phyloP scores from a whole-genome alignment of 352 stramenopile species.

The Elongisporangium anandrum region DNA sequence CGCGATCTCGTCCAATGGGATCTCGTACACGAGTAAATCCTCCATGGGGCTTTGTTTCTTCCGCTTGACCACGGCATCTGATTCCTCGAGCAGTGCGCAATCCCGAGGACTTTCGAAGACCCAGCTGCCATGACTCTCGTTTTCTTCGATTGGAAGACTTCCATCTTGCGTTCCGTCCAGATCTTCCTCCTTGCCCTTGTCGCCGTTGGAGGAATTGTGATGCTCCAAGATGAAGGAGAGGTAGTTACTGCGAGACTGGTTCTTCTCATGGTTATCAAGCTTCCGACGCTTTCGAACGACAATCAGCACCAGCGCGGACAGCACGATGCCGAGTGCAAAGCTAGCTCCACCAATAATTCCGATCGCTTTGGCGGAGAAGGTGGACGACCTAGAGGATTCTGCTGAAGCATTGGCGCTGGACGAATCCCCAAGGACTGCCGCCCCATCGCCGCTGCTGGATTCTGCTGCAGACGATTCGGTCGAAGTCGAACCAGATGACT shows the following conservation, averaged over 20 bases:
- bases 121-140: constrained; percentile 41
- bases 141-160: constrained; percentile 14
- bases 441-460: constrained; percentile 7
- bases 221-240: constrained; percentile 20
- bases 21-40: constrained; percentile 73
- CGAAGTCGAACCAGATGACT: constrained; percentile 5
- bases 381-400: constrained; percentile 6
- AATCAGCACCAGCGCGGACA: constrained; percentile 31
- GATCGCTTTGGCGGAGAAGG: constrained; percentile 44
- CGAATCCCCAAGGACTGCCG: background rate
- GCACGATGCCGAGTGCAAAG: constrained; percentile 33
- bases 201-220: constrained; percentile 4
- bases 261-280: constrained; percentile 10
- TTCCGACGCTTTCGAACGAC: constrained; percentile 28
- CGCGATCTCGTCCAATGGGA: constrained; percentile 59
- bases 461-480: constrained; percentile 7
- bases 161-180: constrained; percentile 4
- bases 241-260: constrained; percentile 23
- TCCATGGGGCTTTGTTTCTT: constrained; percentile 54
- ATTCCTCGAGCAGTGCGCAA: constrained; percentile 22
- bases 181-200: constrained; percentile 22
- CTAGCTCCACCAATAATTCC: constrained; percentile 47
- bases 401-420: background rate
- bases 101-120: constrained; percentile 39
- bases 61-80: constrained; percentile 46